These are phyloP conservation scores for Hyphopichia khmerensis DNA, from an alignment of 1,139 yeast species.

Conservation along the genomic window DNA sequence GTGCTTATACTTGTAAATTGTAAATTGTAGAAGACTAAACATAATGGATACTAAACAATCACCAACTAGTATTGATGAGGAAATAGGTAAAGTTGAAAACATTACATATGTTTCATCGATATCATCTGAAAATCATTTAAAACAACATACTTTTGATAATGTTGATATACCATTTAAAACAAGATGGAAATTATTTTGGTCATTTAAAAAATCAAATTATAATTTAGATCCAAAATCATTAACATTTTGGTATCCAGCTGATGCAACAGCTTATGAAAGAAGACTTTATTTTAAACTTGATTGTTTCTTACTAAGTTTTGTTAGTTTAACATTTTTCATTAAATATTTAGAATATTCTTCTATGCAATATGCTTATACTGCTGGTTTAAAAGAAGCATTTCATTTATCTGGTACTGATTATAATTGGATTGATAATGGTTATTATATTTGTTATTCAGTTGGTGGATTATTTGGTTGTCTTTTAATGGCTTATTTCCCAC, in stretches of 20 bases:
- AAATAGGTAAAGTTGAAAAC: background rate
- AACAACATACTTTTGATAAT: background rate
- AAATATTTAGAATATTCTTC: slow-evolving; percentile 2
- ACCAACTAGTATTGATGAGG: background rate
- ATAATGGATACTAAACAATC: background rate
- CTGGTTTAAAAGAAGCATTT: background rate
- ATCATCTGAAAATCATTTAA: background rate
- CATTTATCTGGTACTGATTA: background rate
- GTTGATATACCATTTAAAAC: background rate
- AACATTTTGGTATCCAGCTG: background rate
- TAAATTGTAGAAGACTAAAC: no score
- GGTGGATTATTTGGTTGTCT: background rate
- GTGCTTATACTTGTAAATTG: no score
- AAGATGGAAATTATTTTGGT: slow-evolving; percentile 1
- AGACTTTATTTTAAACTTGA: slow-evolving; percentile 2
- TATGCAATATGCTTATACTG: background rate
- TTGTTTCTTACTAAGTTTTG: background rate
- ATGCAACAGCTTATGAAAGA: background rate
- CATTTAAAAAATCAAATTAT: background rate
- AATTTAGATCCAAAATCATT: background rate
- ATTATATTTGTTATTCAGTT: background rate
- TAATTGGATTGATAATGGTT: slow-evolving; percentile 1
- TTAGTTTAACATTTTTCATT: background rate
- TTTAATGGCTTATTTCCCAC: background rate
- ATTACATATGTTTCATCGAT: background rate